These are phyloP conservation scores for Heritiera littoralis DNA, from an alignment of 345 rosid genomes.

Conservation along the genomic window DNA sequence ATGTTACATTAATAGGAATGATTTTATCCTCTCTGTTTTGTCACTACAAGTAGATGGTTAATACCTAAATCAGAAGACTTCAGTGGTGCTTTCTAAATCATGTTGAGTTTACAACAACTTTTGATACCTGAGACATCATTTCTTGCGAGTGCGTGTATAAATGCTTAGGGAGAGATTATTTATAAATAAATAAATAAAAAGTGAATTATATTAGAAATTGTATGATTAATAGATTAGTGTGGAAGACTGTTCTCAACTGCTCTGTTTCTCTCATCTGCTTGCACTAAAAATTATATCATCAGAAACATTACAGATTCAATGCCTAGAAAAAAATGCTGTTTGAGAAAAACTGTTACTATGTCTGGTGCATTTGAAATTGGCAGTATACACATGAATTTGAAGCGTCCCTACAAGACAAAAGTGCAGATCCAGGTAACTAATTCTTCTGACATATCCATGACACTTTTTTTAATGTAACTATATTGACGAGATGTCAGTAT, in stretches of 20 bases:
- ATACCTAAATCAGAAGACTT: not conserved
- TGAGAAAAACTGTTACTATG: not conserved
- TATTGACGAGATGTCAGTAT: no score
- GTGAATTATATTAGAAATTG: not conserved
- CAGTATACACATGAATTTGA: not conserved
- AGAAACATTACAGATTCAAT: not conserved
- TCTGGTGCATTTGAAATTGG: constrained; percentile 7
- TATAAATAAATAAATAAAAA: not conserved
- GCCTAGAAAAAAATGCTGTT: not conserved
- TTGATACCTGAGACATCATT: not conserved
- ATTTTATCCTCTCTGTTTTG: not conserved
- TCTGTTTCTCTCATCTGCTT: not conserved
- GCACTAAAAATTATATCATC: not conserved
- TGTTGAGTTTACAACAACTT: not conserved
- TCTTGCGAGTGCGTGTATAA: not conserved
- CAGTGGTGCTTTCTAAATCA: not conserved
- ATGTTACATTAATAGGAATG: not conserved
- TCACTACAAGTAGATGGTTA: not conserved
- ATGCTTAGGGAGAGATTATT: not conserved
- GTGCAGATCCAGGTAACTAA: no score
- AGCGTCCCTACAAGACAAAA: not conserved
- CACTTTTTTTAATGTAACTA: no score
- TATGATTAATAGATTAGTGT: not conserved
- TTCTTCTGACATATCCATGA: no score
- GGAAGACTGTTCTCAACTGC: not conserved